phyloP scores from a whole-genome alignment of 2,329 filamentous ascomycete species.

The Falciphora oryzae region DNA sequence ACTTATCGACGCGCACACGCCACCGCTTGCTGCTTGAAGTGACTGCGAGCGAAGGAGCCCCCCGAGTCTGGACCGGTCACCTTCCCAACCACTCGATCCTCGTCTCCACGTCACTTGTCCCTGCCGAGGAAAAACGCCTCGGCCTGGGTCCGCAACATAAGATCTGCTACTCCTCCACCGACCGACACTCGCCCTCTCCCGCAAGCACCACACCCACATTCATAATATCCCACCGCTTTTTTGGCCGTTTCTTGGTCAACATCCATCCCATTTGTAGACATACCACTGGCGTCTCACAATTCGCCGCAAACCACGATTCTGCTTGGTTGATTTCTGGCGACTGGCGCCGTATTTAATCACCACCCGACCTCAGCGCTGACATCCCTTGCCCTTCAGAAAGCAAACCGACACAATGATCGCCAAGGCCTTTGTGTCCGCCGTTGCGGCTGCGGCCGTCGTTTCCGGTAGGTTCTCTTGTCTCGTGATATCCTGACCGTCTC shows the following conservation, averaged over 20 bases:
- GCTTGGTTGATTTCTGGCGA: constrained; percentile 13
- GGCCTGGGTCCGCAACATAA: neutral
- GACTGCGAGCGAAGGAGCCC: neutral
- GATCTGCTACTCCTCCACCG: too few relatives aligned
- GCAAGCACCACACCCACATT: neutral
- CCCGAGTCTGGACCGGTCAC: neutral
- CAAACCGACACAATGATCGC: constrained; percentile 34
- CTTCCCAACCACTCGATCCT: neutral
- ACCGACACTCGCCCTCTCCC: neutral
- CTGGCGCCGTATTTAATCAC: neutral
- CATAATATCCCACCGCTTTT: neutral
- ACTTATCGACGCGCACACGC: neutral
- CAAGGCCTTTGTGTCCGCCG: constrained; percentile 36
- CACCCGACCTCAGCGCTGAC: neutral
- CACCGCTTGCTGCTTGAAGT: neutral
- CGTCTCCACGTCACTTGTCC: neutral
- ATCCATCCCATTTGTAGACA: constrained; percentile 1
- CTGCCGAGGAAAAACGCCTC: neutral
- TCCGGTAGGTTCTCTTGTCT: constrained; percentile 28
- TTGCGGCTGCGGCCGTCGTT: constrained; percentile 32
- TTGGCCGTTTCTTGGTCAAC: constrained; percentile 1
- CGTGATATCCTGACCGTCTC: neutral
- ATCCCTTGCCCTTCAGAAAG: constrained; percentile 7
- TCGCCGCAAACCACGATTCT: constrained; percentile 19
- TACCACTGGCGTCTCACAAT: neutral